Percentiles rank a stretch among this genome's conserved stretches.
Evolutionary conservation across 108 stramenopile species (phyloP).

Genomic region (Skeletonema menzelii): DNA sequence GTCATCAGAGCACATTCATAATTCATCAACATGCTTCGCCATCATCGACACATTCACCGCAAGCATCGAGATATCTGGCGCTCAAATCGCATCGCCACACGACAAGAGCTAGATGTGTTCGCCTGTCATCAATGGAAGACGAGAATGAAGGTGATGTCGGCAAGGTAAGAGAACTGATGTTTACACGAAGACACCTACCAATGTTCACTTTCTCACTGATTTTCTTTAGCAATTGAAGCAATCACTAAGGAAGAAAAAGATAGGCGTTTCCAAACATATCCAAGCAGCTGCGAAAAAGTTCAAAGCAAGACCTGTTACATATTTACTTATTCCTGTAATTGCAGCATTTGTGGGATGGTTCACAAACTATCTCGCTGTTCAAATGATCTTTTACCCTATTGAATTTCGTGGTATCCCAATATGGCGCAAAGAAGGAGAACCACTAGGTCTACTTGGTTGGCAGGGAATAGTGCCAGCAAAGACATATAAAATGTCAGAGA

Average conservation of each 20-base stretch:
- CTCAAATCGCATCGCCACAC: neutral
- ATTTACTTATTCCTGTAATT: conserved; percentile 82
- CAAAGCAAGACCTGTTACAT: conserved; percentile 64
- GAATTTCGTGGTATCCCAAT: conserved; percentile 80
- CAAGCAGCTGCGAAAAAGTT: conserved; percentile 57
- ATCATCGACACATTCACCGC: neutral
- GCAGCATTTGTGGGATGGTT: conserved; percentile 95
- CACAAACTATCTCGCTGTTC: conserved; percentile 90
- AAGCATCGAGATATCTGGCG: neutral
- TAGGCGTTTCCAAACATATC: conserved; percentile 14
- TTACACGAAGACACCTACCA: neutral
- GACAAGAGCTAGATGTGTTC: neutral
- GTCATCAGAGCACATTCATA: neutral
- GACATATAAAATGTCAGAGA: conserved; percentile 75
- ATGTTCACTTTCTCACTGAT: neutral
- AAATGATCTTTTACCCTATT: conserved; percentile 91
- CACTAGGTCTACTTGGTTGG: conserved; percentile 84
- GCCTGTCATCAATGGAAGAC: neutral
- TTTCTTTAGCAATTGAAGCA: neutral
- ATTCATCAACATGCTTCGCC: neutral
- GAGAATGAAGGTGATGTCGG: neutral
- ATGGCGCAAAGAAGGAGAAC: conserved; percentile 58
- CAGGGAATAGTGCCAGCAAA: conserved; percentile 91
- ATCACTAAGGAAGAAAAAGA: neutral
- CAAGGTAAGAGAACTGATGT: neutral